Evolutionary conservation across 2,329 filamentous ascomycete genomes (phyloP), one percentile per base, ranked within the genome.

Genomic region (Aspergillus pseudoglaucus): DNA sequence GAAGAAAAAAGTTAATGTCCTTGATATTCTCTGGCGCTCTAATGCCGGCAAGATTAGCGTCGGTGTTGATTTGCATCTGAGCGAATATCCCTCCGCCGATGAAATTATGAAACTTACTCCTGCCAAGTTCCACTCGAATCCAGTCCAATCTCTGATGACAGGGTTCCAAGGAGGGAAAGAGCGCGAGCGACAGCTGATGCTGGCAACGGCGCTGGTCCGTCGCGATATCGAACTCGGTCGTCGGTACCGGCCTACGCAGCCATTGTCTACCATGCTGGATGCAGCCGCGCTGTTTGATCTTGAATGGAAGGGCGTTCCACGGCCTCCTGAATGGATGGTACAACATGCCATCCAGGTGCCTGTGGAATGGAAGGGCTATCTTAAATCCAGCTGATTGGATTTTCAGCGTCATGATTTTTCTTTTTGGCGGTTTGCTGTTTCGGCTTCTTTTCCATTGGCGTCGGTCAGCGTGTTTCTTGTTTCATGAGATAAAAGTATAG

Each of bases 301-400:
- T 3, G 54, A 62, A 45, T 70, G 67, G 67, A 51, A 48, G 18
- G 47, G 41, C 12, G 41, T 49, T 4, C 60, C 61, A 6, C 54
- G 57, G 25, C 56, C 62, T 2, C 51, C 57, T 32, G 46, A 51
- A 4, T 67, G 64, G 61, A 50, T 64, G 47, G 48, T 68, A 40
- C 52, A 67, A 35, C 63, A 68, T 46, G 58, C 61, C 20, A 65
- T 71, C 10, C 46, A 57, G 8, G 53, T 71, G n/a, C 61, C 61
- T 15, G 50, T 66, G 30, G 47, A 51, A 35, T 33, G 25, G 22
- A 22, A 18, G n/a, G 42, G 23, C 8, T 44, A 12, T 35, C 25
- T 30, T n/a, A 15, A 10, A 6, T 25, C 40, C n/a, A 15, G n/a
- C 23, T 42, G 7, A 27, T 42, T 18, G 39, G 7, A 30, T 43